Evolutionary conservation across 306 rosid genomes (phyloP).

Genomic region (Alnus rubra): DNA sequence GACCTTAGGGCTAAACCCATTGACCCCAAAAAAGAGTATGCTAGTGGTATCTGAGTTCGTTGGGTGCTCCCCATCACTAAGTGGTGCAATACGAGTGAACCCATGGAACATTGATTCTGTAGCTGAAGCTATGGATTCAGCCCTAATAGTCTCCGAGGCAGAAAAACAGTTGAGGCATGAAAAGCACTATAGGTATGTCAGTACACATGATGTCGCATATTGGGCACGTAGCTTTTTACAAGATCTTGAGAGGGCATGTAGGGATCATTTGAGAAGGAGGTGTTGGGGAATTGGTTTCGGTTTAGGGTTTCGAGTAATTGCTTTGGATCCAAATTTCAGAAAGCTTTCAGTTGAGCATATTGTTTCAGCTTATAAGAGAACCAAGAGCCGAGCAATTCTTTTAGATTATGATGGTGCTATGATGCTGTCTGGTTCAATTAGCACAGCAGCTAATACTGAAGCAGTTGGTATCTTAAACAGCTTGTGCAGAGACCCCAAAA

Average conservation of each 20-base stretch:
- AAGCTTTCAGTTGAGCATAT: too few relatives aligned
- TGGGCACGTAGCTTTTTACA: constrained; percentile 92
- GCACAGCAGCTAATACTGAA: constrained; percentile 61
- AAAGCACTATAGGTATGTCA: constrained; percentile 84
- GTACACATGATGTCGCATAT: constrained; percentile 87
- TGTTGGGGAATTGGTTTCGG: too few relatives aligned
- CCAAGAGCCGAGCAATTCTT: constrained; percentile 73
- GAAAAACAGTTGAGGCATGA: constrained; percentile 87
- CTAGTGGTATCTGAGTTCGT: constrained; percentile 83
- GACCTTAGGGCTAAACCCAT: constrained; percentile 50
- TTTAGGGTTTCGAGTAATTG: too few relatives aligned
- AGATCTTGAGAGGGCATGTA: constrained; percentile 84
- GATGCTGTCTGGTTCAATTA: constrained; percentile 65
- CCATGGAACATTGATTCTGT: constrained; percentile 94
- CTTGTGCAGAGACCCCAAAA: constrained; percentile 70
- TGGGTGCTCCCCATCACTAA: constrained; percentile 89
- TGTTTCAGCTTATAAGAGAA: too few relatives aligned
- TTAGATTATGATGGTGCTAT: constrained; percentile 83
- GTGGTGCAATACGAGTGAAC: constrained; percentile 88
- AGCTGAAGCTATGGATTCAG: constrained; percentile 89
- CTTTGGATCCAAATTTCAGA: too few relatives aligned
- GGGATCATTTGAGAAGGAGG: constrained; percentile 78
- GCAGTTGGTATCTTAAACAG: constrained; percentile 63
- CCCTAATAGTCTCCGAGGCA: constrained; percentile 53
- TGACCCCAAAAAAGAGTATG: constrained; percentile 66